Base-by-base conservation (phyloP, 2,329 filamentous ascomycete genomes). In the Colletotrichum spinosum region DNA sequence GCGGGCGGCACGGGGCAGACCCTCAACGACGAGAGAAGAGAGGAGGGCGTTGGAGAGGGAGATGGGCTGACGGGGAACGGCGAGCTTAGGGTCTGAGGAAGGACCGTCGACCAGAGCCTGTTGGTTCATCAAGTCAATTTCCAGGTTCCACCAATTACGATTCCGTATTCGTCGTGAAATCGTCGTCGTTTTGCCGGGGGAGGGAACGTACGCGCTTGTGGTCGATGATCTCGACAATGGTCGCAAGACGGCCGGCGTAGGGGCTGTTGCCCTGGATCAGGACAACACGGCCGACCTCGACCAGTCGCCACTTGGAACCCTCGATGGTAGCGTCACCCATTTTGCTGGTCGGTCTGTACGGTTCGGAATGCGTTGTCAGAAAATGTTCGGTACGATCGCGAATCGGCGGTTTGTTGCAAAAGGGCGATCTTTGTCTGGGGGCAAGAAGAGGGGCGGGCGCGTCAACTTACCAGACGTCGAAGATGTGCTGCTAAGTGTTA, bases 191-290 rank as follows among this genome's bases (percentile, higher is more conserved):
- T 10, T 35, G 9, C 35, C 50, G 54, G 55, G 69, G 58, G 54
- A 52, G 58, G 52, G 60, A 79, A 93, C 96, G 81, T 97, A 99
- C 96, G 86, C 96, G 94, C 90, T 97, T 97, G 92, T 99, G 95
- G 86, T 99, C 96, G 86, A 99, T 96, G 84, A 99, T 98, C 90
- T 99, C 95, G 84, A 97, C 94, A 79, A 99, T 95, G 77, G 90
- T 86, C 78, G 94, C 97, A 77, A 98, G 89, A 81, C 92, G 92
- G 86, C 94, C 94, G 75, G 86, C 85, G 86, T 85, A 92, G 76
- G 90, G 90, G 79, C 94, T 92, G 80, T 88, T 85, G 77, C 82
- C 83, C 83, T 93, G 91, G 86, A 98, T 90, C 82, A 97, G 90
- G 81, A 97, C 91, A 79, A 99, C 90, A 81, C 96, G 94, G 90